Conservation (phyloP, 1,284 basidiomycete species). For the Xerocomus nothofagi region DNA sequence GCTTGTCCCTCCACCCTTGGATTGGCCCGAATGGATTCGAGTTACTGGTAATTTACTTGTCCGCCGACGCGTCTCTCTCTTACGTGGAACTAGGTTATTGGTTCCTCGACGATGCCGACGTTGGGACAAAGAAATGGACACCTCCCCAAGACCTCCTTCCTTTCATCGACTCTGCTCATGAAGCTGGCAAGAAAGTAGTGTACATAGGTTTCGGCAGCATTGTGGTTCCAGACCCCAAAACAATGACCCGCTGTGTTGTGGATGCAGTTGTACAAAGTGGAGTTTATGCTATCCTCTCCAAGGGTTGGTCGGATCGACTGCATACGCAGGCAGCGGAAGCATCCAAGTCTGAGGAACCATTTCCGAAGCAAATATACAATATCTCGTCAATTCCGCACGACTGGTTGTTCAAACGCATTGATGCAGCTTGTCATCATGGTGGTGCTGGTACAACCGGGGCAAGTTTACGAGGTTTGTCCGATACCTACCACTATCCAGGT, state of each 20-base stretch:
- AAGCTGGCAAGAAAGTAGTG: conserved; percentile 82
- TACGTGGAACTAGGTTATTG: conserved; percentile 70
- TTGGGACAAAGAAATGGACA: conserved; percentile 83
- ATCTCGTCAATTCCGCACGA: conserved; percentile 93
- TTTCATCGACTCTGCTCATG: conserved; percentile 81
- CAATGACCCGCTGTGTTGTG: conserved; percentile 88
- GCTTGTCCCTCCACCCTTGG: conserved; percentile 86
- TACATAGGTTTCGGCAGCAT: conserved; percentile 99
- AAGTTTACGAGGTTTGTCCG: conserved; percentile 72
- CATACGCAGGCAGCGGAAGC: conserved; percentile 62
- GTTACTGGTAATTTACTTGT: conserved; percentile 66
- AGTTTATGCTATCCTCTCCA: conserved; percentile 90
- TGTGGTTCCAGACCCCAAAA: conserved; percentile 91
- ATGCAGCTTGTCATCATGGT: conserved; percentile 97
- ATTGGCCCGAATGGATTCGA: conserved; percentile 99
- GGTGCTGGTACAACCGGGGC: conserved; percentile 97
- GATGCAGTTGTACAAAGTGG: conserved; percentile 85
- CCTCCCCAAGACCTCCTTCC: conserved; percentile 77
- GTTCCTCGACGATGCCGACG: conserved; percentile 91
- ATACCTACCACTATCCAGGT: neutral
- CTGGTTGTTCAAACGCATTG: conserved; percentile 93
- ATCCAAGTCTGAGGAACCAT: conserved; percentile 62
- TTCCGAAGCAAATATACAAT: conserved; percentile 77
- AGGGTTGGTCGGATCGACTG: conserved; percentile 97
- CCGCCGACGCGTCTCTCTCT: conserved; percentile 9